Percentiles rank a stretch among this genome's conserved stretches.
These are phyloP conservation scores for Leishmania gerbilli DNA, from an alignment of 208 protist species.

Conservation along the genomic window DNA sequence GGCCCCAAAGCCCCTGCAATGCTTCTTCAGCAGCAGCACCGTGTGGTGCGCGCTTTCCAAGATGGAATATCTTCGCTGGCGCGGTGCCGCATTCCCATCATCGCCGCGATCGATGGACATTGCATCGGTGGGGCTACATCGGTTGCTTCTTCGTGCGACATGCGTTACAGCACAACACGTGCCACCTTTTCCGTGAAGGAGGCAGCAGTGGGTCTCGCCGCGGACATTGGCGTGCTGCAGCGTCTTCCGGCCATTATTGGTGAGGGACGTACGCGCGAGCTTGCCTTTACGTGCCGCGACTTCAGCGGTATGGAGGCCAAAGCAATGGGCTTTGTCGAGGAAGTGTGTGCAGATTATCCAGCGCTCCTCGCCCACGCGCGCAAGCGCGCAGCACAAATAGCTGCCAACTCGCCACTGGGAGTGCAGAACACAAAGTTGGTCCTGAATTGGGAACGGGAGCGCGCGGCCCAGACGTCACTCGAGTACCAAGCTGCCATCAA, in stretches of 20 bases:
- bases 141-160: conserved; percentile 65
- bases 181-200: conserved; percentile 70
- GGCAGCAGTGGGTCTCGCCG: conserved; percentile 62
- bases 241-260: conserved; percentile 67
- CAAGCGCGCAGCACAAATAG: conserved; percentile 44
- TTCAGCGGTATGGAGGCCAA: conserved; percentile 47
- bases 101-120: conserved; percentile 62
- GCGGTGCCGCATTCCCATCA: conserved; percentile 64
- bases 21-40: conserved; percentile 54
- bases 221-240: conserved; percentile 79
- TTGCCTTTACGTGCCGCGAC: conserved; percentile 60
- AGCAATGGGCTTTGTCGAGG: conserved; percentile 58
- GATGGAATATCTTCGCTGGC: conserved; percentile 54
- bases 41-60: conserved; percentile 50
- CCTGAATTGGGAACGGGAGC: conserved; percentile 59
- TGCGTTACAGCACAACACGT: conserved; percentile 56
- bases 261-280: conserved; percentile 65
- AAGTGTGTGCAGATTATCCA: conserved; percentile 51
- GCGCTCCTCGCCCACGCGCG: conserved; percentile 48
- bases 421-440: conserved; percentile 80
- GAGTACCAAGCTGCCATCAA: conserved; percentile 71
- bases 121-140: conserved; percentile 81
- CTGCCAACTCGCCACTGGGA: conserved; percentile 63
- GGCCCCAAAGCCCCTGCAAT: conserved; percentile 45
- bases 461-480: conserved; percentile 39